These are phyloP conservation scores for Populus hybrid DNA, from an alignment of 441 rosid species.

Conservation along the genomic window DNA sequence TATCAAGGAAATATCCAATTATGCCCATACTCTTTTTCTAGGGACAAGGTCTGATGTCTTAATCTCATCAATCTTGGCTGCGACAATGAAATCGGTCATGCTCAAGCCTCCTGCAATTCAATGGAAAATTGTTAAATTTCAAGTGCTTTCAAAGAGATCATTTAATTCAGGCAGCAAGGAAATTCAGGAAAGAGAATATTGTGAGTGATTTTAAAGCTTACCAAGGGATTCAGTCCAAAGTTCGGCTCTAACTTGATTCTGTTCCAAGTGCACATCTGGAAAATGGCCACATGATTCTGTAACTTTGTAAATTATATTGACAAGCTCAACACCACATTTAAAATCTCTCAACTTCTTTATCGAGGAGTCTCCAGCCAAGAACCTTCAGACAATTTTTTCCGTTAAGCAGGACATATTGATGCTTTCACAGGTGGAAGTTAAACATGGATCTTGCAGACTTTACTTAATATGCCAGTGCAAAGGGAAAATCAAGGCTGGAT, in stretches of 20 bases:
- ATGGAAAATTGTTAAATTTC: neutral
- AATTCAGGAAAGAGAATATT: neutral
- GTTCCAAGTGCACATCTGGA: slow-evolving; percentile 73
- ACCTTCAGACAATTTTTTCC: slow-evolving; percentile 38
- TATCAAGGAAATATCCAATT: neutral
- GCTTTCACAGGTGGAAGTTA: neutral
- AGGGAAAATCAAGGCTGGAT: neutral
- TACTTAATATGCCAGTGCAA: neutral
- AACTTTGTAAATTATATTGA: slow-evolving; percentile 64
- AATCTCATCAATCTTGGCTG: slow-evolving; percentile 83
- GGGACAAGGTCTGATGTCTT: slow-evolving; percentile 87
- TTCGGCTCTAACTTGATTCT: slow-evolving; percentile 77
- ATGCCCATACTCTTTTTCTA: slow-evolving; percentile 83
- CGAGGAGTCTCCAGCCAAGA: slow-evolving; percentile 86
- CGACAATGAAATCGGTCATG: slow-evolving; percentile 82
- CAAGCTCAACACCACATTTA: slow-evolving; percentile 73
- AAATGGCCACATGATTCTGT: slow-evolving; percentile 65
- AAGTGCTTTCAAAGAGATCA: neutral
- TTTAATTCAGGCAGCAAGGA: neutral
- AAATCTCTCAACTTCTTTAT: slow-evolving; percentile 71
- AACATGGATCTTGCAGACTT: neutral
- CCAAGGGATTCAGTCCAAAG: slow-evolving; percentile 78
- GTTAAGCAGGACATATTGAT: neutral
- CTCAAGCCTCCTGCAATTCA: slow-evolving; percentile 75
- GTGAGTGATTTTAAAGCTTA: slow-evolving; percentile 20